Evolutionary conservation across 148 eudicot species (phyloP).

Genomic region (Persicaria maculosa): DNA sequence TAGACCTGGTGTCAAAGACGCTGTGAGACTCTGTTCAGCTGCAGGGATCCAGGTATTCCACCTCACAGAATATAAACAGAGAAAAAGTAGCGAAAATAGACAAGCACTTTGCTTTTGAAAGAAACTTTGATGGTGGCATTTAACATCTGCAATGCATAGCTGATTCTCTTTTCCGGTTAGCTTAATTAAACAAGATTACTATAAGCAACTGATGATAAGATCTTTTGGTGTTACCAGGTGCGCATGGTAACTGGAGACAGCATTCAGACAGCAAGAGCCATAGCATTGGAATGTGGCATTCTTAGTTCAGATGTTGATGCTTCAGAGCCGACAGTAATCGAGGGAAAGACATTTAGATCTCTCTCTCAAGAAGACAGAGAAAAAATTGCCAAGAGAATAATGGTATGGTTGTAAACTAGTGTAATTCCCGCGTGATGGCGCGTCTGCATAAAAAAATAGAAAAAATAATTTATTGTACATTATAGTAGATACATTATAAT

Average conservation of each 20-base stretch:
- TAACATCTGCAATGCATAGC: too few relatives aligned
- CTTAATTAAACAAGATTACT: background rate
- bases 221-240: slow-evolving; percentile 36
- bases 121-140: too few relatives aligned
- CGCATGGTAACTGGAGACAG: slow-evolving; percentile 98
- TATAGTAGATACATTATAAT: too few relatives aligned
- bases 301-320: slow-evolving; percentile 48
- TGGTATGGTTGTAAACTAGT: slow-evolving; percentile 35
- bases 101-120: too few relatives aligned
- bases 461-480: too few relatives aligned
- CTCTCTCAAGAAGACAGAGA: slow-evolving; percentile 75
- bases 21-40: slow-evolving; percentile 59
- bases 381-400: slow-evolving; percentile 45
- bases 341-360: slow-evolving; percentile 68
- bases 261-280: slow-evolving; percentile 92
- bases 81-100: background rate
- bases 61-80: background rate
- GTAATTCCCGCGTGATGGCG: too few relatives aligned
- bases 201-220: background rate
- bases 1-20: slow-evolving; percentile 82
- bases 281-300: slow-evolving; percentile 84
- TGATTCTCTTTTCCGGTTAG: too few relatives aligned
- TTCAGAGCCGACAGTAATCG: slow-evolving; percentile 49
- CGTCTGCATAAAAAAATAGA: too few relatives aligned
- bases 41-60: slow-evolving; percentile 79